Conservation (phyloP, 768 basidiomycete species). For the Phallus indusiatus region DNA sequence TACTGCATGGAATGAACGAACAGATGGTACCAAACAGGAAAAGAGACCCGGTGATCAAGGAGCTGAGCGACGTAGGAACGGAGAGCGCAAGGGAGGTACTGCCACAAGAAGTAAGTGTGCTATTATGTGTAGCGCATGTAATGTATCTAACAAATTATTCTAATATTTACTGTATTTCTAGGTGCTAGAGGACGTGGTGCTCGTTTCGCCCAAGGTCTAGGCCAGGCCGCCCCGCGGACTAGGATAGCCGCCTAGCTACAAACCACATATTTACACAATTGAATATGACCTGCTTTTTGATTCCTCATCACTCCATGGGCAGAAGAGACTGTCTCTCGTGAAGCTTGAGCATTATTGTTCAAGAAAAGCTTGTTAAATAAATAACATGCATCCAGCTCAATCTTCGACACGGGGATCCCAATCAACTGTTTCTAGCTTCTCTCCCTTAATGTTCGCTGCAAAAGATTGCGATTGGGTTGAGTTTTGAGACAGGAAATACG, state of each 20-base stretch:
- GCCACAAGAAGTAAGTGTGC: constrained; percentile 37
- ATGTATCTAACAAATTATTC: constrained; percentile 1
- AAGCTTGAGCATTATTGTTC: constrained; percentile 1
- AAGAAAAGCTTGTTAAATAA: no score
- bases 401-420: constrained; percentile 25
- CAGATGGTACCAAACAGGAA: constrained; percentile 63
- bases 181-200: constrained; percentile 60
- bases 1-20: constrained; percentile 55
- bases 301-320: background rate
- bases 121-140: background rate
- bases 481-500: background rate
- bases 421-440: constrained; percentile 47
- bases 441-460: constrained; percentile 16
- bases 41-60: constrained; percentile 66
- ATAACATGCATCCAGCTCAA: background rate
- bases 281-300: background rate
- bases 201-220: constrained; percentile 72
- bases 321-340: background rate
- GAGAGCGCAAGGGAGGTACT: constrained; percentile 53
- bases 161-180: constrained; percentile 15
- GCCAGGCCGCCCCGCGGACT: constrained; percentile 8
- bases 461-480: background rate
- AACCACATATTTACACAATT: background rate
- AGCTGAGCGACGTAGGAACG: constrained; percentile 67
- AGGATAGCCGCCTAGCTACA: constrained; percentile 22